Evolutionary conservation across 768 basidiomycete species (phyloP).

Genomic region (Lactarius tabidus): DNA sequence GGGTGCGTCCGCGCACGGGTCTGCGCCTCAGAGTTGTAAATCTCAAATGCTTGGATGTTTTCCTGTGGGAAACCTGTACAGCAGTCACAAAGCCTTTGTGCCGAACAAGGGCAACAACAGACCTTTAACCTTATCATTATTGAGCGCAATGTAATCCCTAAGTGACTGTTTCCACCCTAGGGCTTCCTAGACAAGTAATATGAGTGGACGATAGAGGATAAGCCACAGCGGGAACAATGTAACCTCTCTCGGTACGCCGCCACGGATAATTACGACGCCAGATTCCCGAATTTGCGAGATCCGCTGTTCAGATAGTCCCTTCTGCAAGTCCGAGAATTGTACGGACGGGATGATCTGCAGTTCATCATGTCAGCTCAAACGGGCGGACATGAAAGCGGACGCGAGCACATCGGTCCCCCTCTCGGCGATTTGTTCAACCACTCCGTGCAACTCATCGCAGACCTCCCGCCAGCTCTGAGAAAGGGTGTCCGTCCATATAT

Average conservation of each 20-base stretch:
- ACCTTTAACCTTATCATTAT: slow-evolving; percentile 48
- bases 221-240: slow-evolving; percentile 24
- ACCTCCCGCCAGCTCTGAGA: slow-evolving; percentile 54
- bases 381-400: not conserved
- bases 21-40: slow-evolving; percentile 67
- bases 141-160: slow-evolving; percentile 49
- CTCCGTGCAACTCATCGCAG: slow-evolving; percentile 43
- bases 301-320: slow-evolving; percentile 46
- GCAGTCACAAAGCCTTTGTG: not conserved
- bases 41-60: slow-evolving; percentile 68
- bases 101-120: slow-evolving; percentile 7
- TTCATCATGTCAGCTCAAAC: not conserved
- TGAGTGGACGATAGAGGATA: not conserved
- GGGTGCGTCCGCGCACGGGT: slow-evolving; percentile 66
- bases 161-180: slow-evolving; percentile 54
- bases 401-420: slow-evolving; percentile 45
- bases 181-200: slow-evolving; percentile 44
- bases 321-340: slow-evolving; percentile 40
- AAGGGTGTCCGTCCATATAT: slow-evolving; percentile 45
- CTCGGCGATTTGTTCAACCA: slow-evolving; percentile 44
- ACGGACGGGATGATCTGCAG: slow-evolving; percentile 51
- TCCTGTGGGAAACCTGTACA: slow-evolving; percentile 57
- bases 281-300: slow-evolving; percentile 43
- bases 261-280: slow-evolving; percentile 55
- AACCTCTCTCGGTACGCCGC: slow-evolving; percentile 53